Evolutionary conservation across 352 stramenopile species (phyloP).

Genomic region (Pythium aristosporum): DNA sequence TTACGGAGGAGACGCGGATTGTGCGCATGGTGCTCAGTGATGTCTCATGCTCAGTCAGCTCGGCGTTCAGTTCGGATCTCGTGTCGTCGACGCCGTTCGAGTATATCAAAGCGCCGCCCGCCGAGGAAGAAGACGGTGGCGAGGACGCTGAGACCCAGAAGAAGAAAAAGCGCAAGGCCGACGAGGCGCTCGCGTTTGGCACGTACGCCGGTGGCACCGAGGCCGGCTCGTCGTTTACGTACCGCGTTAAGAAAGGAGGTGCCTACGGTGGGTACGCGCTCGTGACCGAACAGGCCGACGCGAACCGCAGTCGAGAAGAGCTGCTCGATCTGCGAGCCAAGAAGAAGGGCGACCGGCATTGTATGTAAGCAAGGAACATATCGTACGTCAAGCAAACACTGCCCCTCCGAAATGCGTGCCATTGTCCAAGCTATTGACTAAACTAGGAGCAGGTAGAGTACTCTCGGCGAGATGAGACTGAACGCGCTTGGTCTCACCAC

Average conservation of each 20-base stretch:
- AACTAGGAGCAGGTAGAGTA: no score
- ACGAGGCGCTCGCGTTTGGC: constrained; percentile 75
- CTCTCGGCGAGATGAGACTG: no score
- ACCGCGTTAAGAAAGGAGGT: constrained; percentile 83
- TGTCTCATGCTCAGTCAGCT: constrained; percentile 82
- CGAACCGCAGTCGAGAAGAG: constrained; percentile 76
- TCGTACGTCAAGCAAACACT: no score
- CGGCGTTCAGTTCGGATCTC: constrained; percentile 86
- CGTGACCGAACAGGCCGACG: constrained; percentile 72
- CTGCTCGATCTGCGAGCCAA: constrained; percentile 83
- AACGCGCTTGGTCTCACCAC: constrained; percentile 7
- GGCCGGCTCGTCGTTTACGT: constrained; percentile 66
- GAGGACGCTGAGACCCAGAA: constrained; percentile 42
- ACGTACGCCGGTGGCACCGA: constrained; percentile 87
- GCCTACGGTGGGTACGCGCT: constrained; percentile 85
- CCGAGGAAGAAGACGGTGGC: constrained; percentile 53
- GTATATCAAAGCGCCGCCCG: constrained; percentile 83
- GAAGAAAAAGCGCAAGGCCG: constrained; percentile 49
- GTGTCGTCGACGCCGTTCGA: constrained; percentile 87
- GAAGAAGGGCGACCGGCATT: constrained; percentile 87
- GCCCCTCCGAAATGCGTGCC: no score
- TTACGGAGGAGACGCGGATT: constrained; percentile 87
- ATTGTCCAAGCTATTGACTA: no score
- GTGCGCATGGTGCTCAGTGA: constrained; percentile 90
- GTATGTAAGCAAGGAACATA: constrained; percentile 46